Conservation (phyloP, 441 rosid species). For the Syzygium malaccense region DNA sequence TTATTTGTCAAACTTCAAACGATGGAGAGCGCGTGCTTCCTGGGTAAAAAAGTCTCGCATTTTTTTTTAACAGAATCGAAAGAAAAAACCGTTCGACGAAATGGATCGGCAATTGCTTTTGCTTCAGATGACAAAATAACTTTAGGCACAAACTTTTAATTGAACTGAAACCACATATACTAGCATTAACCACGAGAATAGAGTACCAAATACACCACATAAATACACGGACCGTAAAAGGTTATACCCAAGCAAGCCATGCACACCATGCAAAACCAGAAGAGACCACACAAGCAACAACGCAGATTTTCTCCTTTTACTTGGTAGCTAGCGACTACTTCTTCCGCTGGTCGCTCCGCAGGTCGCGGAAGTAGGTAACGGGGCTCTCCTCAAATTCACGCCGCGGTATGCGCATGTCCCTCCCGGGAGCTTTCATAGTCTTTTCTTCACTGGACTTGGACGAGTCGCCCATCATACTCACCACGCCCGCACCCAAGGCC, state of each 20-base stretch:
- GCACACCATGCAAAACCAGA: neutral
- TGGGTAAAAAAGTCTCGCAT: neutral
- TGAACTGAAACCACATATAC: neutral
- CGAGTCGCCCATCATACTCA: neutral
- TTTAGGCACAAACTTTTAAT: neutral
- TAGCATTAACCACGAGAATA: neutral
- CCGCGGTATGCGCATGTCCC: neutral
- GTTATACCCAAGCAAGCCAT: neutral
- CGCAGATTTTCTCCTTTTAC: neutral
- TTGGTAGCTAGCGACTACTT: neutral
- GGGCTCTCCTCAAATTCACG: fast-evolving
- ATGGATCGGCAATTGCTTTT: neutral
- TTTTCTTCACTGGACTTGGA: neutral
- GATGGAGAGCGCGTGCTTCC: neutral
- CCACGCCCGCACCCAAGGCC: neutral
- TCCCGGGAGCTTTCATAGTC: neutral
- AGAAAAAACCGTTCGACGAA: neutral
- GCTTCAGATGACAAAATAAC: neutral
- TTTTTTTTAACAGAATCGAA: neutral
- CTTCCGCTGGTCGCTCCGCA: neutral
- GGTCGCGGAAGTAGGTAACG: neutral
- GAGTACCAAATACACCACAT: neutral
- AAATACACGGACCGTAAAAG: neutral
- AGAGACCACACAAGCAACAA: neutral
- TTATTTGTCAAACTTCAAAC: neutral